A percentile compares a stretch with the other conserved stretches of the same genome.
phyloP scores from a whole-genome alignment of 352 stramenopile species.

The Thraustotheca clavata region DNA sequence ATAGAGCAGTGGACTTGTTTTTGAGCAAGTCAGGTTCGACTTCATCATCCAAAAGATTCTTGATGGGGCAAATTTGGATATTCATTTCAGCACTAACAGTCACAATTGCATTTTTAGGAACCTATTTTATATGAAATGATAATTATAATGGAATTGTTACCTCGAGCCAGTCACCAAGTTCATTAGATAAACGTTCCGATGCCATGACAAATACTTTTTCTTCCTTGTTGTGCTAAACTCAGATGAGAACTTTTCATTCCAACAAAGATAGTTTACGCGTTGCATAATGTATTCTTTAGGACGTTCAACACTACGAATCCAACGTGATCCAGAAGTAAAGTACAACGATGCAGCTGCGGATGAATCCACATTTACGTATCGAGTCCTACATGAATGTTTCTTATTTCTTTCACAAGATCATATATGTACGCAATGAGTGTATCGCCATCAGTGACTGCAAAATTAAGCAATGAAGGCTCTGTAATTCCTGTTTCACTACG shows the following conservation, averaged over 20 bases:
- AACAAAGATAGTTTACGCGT: background rate
- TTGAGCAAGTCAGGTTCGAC: constrained; percentile 11
- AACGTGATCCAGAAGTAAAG: constrained; percentile 21
- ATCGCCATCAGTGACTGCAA: constrained; percentile 22
- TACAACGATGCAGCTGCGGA: constrained; percentile 21
- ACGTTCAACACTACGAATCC: constrained; percentile 17
- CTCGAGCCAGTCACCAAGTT: constrained; percentile 22
- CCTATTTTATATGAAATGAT: constrained; percentile 3
- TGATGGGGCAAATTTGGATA: constrained; percentile 22
- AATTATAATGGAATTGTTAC: background rate
- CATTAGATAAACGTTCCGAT: constrained; percentile 22
- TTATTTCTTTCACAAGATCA: background rate
- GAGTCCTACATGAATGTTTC: constrained; percentile 3
- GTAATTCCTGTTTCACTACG: constrained; percentile 10
- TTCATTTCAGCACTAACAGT: constrained; percentile 23
- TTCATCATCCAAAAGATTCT: constrained; percentile 19
- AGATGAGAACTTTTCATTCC: background rate
- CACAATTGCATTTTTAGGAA: constrained; percentile 22
- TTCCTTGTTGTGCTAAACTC: constrained; percentile 23
- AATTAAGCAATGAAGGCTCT: constrained; percentile 23
- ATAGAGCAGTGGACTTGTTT: too few species aligned
- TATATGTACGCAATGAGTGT: constrained; percentile 22
- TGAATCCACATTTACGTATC: constrained; percentile 18
- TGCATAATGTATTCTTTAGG: constrained; percentile 24
- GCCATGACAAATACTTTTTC: constrained; percentile 24